Evolutionary conservation across 176 grass and related monocot genomes (phyloP).

Genomic region (Oryza meyeriana): DNA sequence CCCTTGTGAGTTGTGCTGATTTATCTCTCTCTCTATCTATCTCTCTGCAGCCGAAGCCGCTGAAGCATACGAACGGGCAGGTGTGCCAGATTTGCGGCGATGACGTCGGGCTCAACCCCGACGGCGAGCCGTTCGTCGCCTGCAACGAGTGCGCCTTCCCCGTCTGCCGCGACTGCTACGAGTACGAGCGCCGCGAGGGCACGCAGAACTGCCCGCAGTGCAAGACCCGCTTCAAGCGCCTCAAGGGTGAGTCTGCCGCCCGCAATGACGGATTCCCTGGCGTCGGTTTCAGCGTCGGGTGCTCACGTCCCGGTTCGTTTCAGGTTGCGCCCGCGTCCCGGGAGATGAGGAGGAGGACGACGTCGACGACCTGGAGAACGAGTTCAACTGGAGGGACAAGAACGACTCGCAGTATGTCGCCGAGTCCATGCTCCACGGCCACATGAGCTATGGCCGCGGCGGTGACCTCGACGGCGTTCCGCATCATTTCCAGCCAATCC

Average conservation of each 20-base stretch:
- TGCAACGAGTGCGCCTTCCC: slow-evolving; percentile 81
- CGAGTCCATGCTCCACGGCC: slow-evolving; percentile 62
- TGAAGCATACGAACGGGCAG: slow-evolving; percentile 23
- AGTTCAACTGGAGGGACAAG: slow-evolving; percentile 45
- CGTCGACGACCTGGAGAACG: slow-evolving; percentile 76
- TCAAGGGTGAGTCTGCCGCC: slow-evolving; percentile 29
- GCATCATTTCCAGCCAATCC: slow-evolving; percentile 35
- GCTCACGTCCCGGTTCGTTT: neutral
- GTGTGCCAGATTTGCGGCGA: slow-evolving; percentile 71
- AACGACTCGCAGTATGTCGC: slow-evolving; percentile 41
- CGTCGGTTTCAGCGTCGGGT: neutral
- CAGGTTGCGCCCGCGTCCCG: slow-evolving; percentile 65
- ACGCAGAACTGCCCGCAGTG: slow-evolving; percentile 67
- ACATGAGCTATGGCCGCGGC: slow-evolving; percentile 81
- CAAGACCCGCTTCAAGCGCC: slow-evolving; percentile 56
- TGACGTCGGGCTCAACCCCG: slow-evolving; percentile 43
- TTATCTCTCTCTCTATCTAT: neutral
- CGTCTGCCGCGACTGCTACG: slow-evolving; percentile 65
- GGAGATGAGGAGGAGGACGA: slow-evolving; percentile 92
- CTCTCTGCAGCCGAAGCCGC: slow-evolving; percentile 24
- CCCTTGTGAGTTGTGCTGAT: neutral
- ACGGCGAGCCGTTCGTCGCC: slow-evolving; percentile 64
- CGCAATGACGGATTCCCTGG: neutral
- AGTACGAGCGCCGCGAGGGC: slow-evolving; percentile 64
- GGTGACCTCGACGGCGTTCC: slow-evolving; percentile 30